Conservation (phyloP, 2,329 filamentous ascomycete species). For the Paecilomyces variotii region DNA sequence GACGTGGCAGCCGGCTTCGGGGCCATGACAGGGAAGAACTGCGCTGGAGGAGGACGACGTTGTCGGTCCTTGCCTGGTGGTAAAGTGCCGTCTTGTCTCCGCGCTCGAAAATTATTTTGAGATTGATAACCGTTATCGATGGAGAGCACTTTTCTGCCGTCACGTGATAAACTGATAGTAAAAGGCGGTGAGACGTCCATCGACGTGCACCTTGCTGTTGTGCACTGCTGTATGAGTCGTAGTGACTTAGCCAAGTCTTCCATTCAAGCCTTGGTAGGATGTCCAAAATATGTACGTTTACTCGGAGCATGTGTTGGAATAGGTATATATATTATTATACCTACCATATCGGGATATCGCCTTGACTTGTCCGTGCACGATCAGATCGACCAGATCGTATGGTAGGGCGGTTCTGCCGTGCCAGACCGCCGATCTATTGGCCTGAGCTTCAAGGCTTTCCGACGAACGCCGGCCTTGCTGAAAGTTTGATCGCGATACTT, state of each 20-base stretch:
- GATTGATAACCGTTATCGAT: background rate
- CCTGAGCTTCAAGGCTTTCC: background rate
- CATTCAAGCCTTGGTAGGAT: no score
- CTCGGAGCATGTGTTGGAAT: no score
- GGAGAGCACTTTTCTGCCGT: background rate
- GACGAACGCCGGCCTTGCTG: background rate
- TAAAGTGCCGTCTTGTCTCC: background rate
- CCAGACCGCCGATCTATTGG: background rate
- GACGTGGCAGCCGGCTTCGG: conserved; percentile 38
- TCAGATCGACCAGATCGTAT: background rate
- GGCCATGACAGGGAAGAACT: conserved; percentile 17
- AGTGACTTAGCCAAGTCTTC: no score
- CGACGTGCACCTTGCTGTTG: no score
- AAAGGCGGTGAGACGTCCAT: background rate
- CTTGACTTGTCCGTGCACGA: background rate
- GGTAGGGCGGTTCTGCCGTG: background rate
- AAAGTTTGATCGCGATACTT: background rate
- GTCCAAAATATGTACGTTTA: no score
- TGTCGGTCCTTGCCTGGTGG: background rate
- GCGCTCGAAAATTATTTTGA: background rate
- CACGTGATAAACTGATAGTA: background rate
- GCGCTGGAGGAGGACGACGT: background rate
- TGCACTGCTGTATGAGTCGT: no score
- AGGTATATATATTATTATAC: no score
- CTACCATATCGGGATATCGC: no score